Evolutionary conservation across 2,329 filamentous ascomycete genomes (phyloP), one percentile per base, ranked within the genome.

Genomic region (Sclerotinia borealis): DNA sequence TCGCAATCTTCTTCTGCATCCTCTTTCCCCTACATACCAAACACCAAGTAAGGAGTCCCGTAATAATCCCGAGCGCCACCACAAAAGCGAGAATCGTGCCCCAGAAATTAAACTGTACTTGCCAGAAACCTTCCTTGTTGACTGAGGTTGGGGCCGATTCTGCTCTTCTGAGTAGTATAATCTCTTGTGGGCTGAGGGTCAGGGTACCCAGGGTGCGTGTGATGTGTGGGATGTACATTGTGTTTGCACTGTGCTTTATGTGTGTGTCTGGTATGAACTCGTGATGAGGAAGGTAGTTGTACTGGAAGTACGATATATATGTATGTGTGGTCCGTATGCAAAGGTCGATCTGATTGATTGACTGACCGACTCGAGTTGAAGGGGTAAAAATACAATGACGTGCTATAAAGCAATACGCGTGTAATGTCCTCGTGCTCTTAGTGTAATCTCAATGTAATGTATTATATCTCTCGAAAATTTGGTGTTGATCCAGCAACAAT

Each of bases 81-180:
- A 43, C 2, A 27, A 61, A 61, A 4, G 59, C 59, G 4, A 34
- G n/a, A 9, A 61, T 61, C 0, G 47, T 61, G 1, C 59, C 59
- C 59, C 59, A 61, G 59, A 61, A 52, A 36, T 61, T 61, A 19
- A 41, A 37, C 4, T 54, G 47, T 4, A 51, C 48, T 19, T 54
- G 6, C 34, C 49, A 54, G 29, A 61, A 61, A 19, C 59, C 59
- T 7, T 25, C n/a, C 9, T n/a, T 61, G 1, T 17, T 0, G 13
- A 5, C 3, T 2, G 47, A 41, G 10, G 11, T 37, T 2, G 47
- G 34, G 8, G 47, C 3, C 1, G 58, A 39, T 31, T 61, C 58
- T 6, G 22, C n/a, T n/a, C n/a, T n/a, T n/a, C n/a, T n/a, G n/a
- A n/a, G n/a, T n/a, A n/a, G n/a, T n/a, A n/a, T n/a, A n/a, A n/a